Base-by-base conservation (phyloP, 352 stramenopile genomes). In the Phytophthora cryptogea region DNA sequence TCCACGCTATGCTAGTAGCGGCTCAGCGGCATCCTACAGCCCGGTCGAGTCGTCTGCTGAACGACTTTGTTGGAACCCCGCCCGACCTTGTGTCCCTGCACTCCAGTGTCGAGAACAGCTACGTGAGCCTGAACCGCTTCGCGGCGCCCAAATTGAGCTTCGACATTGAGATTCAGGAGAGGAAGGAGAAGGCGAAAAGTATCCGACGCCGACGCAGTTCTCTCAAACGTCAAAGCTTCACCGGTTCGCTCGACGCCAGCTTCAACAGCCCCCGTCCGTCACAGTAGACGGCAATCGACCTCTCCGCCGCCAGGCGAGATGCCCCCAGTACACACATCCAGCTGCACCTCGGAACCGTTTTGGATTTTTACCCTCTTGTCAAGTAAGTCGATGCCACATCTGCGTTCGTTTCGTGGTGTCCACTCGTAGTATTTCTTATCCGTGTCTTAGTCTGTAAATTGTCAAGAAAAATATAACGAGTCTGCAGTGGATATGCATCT, bases 41-140 rank as follows among this genome's bases (percentile, higher is more conserved):
- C 2, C 74, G 80, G 8, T 59, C 56, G 8, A 92, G 76, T 54
- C 72, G 82, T 10, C 46, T 92, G 23, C 56, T 92, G 1, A 89
- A 89, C 54, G 71, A 86, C 30, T 92, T 92, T 47, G 72, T 92
- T 3, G 82, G 82, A 0, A 76, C 80, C 0, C 82, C 82, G 0
- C 82, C 82, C 1, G 82, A 92, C 28, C 60, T 79, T 8, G 63
- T 88, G 27, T 78, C 78, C 13, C 33, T 76, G 28, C 54, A 86
- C 53, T 84, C 72, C 9, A 88, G 76, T 16, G 62, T 85, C 9
- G 76, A 80, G 53, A 86, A 75, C 68, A 86, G 70, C 57, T 92
- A 92, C 68, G 83, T 92, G 66, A 90, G 83, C 45, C 54, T 92
- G 13, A 89, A 89, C 33, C 76, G 83, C n/a, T 92, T 90, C 47